Evolutionary conservation across 495 filamentous ascomycete species (phyloP).

Genomic region (Penicillium flavigenum): DNA sequence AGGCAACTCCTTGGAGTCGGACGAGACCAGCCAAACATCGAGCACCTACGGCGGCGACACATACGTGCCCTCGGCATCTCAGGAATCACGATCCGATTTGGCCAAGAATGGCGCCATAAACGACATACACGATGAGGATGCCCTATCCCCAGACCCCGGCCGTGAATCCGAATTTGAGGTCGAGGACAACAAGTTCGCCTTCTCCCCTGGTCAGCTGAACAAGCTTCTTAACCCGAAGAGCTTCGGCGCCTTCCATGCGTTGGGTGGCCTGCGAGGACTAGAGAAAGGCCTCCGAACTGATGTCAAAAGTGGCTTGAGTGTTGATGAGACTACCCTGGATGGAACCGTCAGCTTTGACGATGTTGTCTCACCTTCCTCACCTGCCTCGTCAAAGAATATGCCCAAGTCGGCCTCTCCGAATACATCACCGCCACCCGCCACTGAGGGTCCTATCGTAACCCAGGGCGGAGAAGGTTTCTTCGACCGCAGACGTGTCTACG

Average conservation of each 20-base stretch:
- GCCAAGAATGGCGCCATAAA: conserved; percentile 44
- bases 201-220: conserved; percentile 74
- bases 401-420: conserved; percentile 34
- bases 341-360: conserved; percentile 72
- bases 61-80: conserved; percentile 38
- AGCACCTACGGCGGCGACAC: conserved; percentile 55
- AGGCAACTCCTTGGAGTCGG: conserved; percentile 65
- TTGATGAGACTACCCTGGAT: conserved; percentile 67
- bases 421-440: conserved; percentile 28
- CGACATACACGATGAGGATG: conserved; percentile 58
- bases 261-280: conserved; percentile 75
- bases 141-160: conserved; percentile 66
- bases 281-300: conserved; percentile 76
- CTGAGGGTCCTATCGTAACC: conserved; percentile 25
- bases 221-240: conserved; percentile 83
- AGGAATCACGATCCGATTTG: conserved; percentile 35
- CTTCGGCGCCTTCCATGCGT: conserved; percentile 69
- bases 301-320: conserved; percentile 63
- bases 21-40: conserved; percentile 49
- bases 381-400: conserved; percentile 19
- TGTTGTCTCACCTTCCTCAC: conserved; percentile 27
- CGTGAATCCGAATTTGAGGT: conserved; percentile 72
- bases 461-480: conserved; percentile 43
- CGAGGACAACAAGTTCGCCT: conserved; percentile 77
- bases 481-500: conserved; percentile 69